A percentile compares a stretch with the other conserved stretches of the same genome.
These are phyloP conservation scores for Pseudopithomyces maydicus DNA, from an alignment of 2,329 filamentous ascomycete genomes.

Conservation along the genomic window DNA sequence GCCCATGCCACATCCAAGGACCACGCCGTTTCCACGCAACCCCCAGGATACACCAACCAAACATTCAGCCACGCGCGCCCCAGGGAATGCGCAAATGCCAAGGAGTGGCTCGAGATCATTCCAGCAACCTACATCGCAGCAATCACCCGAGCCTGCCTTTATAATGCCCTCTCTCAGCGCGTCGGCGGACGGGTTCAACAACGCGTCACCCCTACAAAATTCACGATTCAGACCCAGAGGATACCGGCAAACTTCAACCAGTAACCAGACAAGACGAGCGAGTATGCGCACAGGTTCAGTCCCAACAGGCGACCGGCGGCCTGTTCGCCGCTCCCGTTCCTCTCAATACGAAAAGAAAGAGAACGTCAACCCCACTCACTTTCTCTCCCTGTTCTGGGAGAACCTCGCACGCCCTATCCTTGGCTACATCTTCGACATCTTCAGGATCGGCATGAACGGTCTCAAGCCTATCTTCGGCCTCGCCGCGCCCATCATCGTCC, in stretches of 20 bases:
- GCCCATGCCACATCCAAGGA: slow-evolving; percentile 19
- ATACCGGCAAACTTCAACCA: slow-evolving; percentile 9
- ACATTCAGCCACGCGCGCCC: slow-evolving; percentile 11
- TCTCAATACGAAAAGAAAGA: slow-evolving; percentile 11
- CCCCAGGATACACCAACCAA: slow-evolving; percentile 18
- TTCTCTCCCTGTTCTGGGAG: slow-evolving; percentile 34
- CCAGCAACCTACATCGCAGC: slow-evolving; percentile 13
- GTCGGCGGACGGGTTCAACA: slow-evolving; percentile 26
- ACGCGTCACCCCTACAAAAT: slow-evolving; percentile 26
- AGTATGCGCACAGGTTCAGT: slow-evolving; percentile 12
- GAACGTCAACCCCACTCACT: slow-evolving; percentile 25
- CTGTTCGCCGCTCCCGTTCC: slow-evolving; percentile 8
- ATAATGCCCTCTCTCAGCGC: slow-evolving; percentile 48
- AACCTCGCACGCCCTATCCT: slow-evolving; percentile 43
- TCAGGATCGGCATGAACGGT: slow-evolving; percentile 62
- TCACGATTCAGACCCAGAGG: slow-evolving; percentile 26
- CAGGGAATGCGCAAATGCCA: not conserved
- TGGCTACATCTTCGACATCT: slow-evolving; percentile 60
- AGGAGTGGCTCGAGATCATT: slow-evolving; percentile 15
- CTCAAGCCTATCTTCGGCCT: slow-evolving; percentile 67
- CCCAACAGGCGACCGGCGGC: slow-evolving; percentile 7
- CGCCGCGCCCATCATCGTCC: slow-evolving; percentile 57
- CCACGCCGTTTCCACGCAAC: slow-evolving; percentile 2
- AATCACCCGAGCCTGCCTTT: slow-evolving; percentile 45
- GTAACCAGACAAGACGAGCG: not conserved